phyloP scores from a whole-genome alignment of 495 filamentous ascomycete species.

The Aeminium ludgeri region DNA sequence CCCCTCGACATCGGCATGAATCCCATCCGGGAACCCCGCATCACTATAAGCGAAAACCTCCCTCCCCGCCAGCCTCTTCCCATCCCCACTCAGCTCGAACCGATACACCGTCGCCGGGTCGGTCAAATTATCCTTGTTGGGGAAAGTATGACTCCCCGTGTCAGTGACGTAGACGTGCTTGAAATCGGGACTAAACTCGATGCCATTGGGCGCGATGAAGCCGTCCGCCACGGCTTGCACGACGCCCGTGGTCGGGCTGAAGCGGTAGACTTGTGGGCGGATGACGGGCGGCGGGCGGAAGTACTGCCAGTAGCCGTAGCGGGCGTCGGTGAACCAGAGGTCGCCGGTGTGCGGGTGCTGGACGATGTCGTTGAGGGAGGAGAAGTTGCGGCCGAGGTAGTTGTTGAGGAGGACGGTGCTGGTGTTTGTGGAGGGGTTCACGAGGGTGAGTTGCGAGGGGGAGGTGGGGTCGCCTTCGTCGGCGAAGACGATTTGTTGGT shows the following conservation, averaged over 20 bases:
- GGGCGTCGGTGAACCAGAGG: constrained; percentile 21
- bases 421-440: constrained; percentile 7
- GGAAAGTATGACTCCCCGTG: constrained; percentile 17
- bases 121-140: constrained; percentile 17
- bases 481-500: constrained; percentile 20
- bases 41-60: constrained; percentile 20
- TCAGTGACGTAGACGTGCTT: constrained; percentile 36
- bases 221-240: constrained; percentile 35
- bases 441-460: constrained; percentile 9
- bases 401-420: constrained; percentile 24
- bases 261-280: constrained; percentile 34
- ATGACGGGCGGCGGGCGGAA: constrained; percentile 24
- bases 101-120: constrained; percentile 22
- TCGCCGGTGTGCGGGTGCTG: constrained; percentile 16
- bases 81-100: constrained; percentile 19
- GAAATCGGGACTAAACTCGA: constrained; percentile 33
- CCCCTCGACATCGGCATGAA: constrained; percentile 29
- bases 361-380: constrained; percentile 32
- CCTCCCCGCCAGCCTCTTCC: constrained; percentile 17
- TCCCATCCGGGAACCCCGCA: constrained; percentile 23
- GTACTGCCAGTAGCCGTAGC: constrained; percentile 24
- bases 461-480: constrained; percentile 20
- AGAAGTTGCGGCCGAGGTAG: constrained; percentile 32
- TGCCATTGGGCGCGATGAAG: constrained; percentile 32
- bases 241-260: constrained; percentile 30